Evolutionary conservation across 2,329 filamentous ascomycete species (phyloP).

Genomic region (Claviceps lovelessii): DNA sequence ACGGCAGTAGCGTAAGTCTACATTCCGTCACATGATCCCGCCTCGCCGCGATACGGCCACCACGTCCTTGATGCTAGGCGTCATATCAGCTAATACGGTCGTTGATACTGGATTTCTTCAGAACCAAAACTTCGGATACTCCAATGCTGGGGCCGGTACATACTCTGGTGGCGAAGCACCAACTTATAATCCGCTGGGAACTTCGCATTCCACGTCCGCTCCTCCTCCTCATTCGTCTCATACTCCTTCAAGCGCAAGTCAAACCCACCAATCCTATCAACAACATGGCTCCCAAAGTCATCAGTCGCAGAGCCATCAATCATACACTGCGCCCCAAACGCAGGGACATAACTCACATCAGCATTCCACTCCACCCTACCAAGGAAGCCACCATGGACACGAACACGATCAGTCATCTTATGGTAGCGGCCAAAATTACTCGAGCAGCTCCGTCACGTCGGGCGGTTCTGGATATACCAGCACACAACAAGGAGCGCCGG

Average conservation of each 20-base stretch:
- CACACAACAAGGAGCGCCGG: constrained; percentile 12
- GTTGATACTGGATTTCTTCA: constrained; percentile 10
- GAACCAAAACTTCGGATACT: constrained; percentile 50
- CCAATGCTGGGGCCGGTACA: constrained; percentile 35
- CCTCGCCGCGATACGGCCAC: neutral
- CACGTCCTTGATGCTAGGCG: neutral
- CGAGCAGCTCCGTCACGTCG: constrained; percentile 6
- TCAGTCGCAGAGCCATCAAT: constrained; percentile 9
- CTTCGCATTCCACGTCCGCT: constrained; percentile 14
- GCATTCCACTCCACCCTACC: constrained; percentile 4
- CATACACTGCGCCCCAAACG: constrained; percentile 10
- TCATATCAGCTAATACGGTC: constrained; percentile 5
- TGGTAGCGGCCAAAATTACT: constrained; percentile 10
- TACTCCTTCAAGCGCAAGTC: constrained; percentile 13
- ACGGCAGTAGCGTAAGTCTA: constrained; percentile 9
- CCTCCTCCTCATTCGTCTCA: constrained; percentile 11
- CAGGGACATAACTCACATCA: constrained; percentile 10
- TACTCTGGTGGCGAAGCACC: constrained; percentile 52
- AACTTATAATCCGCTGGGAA: constrained; percentile 23
- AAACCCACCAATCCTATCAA: constrained; percentile 15
- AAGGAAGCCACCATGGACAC: constrained; percentile 4
- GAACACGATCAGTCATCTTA: constrained; percentile 9
- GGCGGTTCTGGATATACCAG: constrained; percentile 9
- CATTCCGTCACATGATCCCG: neutral
- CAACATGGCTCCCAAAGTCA: constrained; percentile 12